phyloP scores from a whole-genome alignment of 495 filamentous ascomycete genomes.

The Podospora didyma region DNA sequence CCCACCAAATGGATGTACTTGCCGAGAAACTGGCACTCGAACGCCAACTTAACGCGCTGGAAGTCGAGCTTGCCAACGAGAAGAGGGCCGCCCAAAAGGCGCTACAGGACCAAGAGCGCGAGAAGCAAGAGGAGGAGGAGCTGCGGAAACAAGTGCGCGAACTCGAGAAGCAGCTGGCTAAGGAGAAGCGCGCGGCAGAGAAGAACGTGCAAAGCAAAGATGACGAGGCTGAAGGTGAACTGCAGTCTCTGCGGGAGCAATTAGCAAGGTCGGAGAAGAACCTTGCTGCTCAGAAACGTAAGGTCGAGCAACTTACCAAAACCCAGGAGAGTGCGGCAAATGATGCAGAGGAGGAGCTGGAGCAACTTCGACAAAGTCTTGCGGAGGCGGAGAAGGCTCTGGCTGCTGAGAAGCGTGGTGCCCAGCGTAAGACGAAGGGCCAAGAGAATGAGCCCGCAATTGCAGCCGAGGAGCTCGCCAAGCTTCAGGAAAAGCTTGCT shows the following conservation, averaged over 20 bases:
- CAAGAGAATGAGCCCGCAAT: slow-evolving; percentile 29
- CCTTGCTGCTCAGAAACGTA: slow-evolving; percentile 35
- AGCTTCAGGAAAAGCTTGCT: slow-evolving; percentile 31
- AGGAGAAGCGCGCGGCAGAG: slow-evolving; percentile 40
- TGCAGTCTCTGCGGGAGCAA: slow-evolving; percentile 27
- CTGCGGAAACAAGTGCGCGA: slow-evolving; percentile 44
- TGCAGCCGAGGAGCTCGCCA: slow-evolving; percentile 28
- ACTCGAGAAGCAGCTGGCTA: slow-evolving; percentile 47
- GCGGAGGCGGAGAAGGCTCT: slow-evolving; percentile 44
- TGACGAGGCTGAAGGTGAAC: slow-evolving; percentile 32
- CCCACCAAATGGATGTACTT: slow-evolving; percentile 59
- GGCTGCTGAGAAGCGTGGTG: slow-evolving; percentile 43
- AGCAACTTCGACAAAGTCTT: slow-evolving; percentile 44
- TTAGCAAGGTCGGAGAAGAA: slow-evolving; percentile 18
- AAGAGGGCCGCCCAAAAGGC: slow-evolving; percentile 63
- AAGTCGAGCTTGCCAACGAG: slow-evolving; percentile 77
- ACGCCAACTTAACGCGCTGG: slow-evolving; percentile 66
- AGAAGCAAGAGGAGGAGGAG: slow-evolving; percentile 39
- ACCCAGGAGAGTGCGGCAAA: slow-evolving; percentile 21
- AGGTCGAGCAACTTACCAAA: slow-evolving; percentile 24
- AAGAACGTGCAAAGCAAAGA: slow-evolving; percentile 29
- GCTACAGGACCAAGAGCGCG: slow-evolving; percentile 46
- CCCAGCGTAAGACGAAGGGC: slow-evolving; percentile 47
- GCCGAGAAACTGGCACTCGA: slow-evolving; percentile 73
- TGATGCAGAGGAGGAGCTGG: slow-evolving; percentile 34